These are phyloP conservation scores for Penicillium maclennaniae DNA, from an alignment of 495 filamentous ascomycete genomes.

Conservation along the genomic window DNA sequence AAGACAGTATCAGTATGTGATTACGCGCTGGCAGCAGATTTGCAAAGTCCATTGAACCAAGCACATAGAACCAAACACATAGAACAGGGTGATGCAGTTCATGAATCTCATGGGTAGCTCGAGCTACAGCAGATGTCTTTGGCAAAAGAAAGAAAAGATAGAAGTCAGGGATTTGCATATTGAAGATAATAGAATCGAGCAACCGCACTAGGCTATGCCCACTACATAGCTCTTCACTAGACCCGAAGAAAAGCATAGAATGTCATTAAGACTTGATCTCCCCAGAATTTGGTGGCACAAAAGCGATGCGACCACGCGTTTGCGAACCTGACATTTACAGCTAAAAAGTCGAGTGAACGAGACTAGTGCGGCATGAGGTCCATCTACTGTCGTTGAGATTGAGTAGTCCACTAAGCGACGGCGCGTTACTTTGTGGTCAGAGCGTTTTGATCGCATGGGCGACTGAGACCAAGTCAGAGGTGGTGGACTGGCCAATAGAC, in stretches of 20 bases:
- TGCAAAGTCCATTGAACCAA: too few species aligned
- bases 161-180: neutral
- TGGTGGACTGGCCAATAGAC: neutral
- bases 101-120: neutral
- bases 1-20: too few species aligned
- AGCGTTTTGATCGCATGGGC: neutral
- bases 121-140: neutral
- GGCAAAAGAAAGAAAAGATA: neutral
- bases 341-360: neutral
- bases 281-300: neutral
- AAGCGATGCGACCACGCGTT: neutral
- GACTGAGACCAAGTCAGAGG: neutral
- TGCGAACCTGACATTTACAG: neutral
- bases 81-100: neutral
- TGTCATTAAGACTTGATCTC: neutral
- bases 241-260: too few species aligned
- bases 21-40: too few species aligned
- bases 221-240: too few species aligned
- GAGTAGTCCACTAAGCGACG: neutral
- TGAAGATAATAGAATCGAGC: neutral
- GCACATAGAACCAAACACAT: too few species aligned
- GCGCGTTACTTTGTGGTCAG: neutral
- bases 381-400: constrained; percentile 6
- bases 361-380: neutral
- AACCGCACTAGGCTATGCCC: neutral